Percentiles rank a stretch among this genome's conserved stretches.
Evolutionary conservation across 768 basidiomycete genomes (phyloP).

Genomic region (Galerina marginata): DNA sequence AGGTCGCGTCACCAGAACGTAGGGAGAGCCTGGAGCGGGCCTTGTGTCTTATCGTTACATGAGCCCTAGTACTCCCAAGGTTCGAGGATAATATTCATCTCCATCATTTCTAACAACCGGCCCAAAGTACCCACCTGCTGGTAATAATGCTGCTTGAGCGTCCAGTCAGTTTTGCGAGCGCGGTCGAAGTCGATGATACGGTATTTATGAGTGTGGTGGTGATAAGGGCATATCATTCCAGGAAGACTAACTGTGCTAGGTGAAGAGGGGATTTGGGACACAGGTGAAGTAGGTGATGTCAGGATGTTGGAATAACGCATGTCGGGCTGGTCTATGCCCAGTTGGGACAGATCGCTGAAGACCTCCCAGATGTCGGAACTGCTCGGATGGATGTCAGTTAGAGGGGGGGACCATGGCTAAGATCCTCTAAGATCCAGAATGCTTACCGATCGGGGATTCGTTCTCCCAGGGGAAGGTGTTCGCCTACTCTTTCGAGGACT

Average conservation of each 20-base stretch:
- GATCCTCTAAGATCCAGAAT: neutral
- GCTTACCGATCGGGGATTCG: slow-evolving; percentile 21
- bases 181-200: slow-evolving; percentile 25
- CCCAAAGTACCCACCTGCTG: slow-evolving; percentile 22
- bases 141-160: slow-evolving; percentile 26
- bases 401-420: too few species aligned
- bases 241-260: neutral
- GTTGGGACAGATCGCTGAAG: slow-evolving; percentile 24
- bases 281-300: slow-evolving; percentile 7
- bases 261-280: neutral
- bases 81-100: slow-evolving; percentile 21
- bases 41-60: too few species aligned
- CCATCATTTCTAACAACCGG: slow-evolving; percentile 24
- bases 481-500: slow-evolving; percentile 24
- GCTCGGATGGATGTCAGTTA: neutral
- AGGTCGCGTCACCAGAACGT: too few species aligned
- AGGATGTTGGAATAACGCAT: slow-evolving; percentile 29
- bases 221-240: slow-evolving; percentile 18
- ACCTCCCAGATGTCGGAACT: slow-evolving; percentile 27
- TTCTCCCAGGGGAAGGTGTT: slow-evolving; percentile 20
- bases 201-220: slow-evolving; percentile 20
- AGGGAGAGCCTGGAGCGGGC: too few species aligned
- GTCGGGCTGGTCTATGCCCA: slow-evolving; percentile 28
- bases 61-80: slow-evolving; percentile 19
- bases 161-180: slow-evolving; percentile 26